Evolutionary conservation across 2,329 filamentous ascomycete genomes (phyloP).

Genomic region (Hyphodiscus sp.): DNA sequence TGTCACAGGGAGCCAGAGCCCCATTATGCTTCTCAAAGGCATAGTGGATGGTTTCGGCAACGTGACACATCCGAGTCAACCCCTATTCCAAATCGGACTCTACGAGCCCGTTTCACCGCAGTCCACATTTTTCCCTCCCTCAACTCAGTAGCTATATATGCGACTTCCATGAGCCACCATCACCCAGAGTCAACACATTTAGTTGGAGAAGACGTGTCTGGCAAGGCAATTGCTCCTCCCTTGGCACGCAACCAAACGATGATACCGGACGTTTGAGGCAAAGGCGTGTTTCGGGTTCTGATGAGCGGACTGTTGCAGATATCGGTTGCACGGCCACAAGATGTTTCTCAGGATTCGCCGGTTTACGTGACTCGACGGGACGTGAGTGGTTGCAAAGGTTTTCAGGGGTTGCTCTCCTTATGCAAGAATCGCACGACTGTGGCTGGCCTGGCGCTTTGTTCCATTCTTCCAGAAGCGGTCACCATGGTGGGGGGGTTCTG

Average conservation of each 20-base stretch:
- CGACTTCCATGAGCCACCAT: no score
- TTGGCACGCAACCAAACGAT: no score
- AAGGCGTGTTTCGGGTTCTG: neutral
- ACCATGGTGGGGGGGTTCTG: neutral
- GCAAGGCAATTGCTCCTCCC: no score
- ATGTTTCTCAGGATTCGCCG: neutral
- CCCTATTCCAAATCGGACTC: neutral
- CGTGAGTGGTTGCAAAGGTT: neutral
- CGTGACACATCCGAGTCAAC: neutral
- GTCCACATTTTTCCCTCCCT: no score
- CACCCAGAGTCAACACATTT: no score
- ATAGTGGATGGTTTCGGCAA: no score
- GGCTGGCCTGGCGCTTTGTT: neutral
- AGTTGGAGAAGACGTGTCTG: neutral
- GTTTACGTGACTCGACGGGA: neutral
- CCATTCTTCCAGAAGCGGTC: neutral
- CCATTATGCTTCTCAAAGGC: neutral
- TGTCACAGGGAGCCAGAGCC: neutral
- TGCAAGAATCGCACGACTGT: neutral
- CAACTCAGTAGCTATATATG: no score
- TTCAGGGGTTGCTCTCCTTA: neutral
- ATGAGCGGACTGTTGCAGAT: slow-evolving; percentile 4
- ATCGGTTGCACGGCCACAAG: neutral
- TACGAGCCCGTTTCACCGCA: neutral
- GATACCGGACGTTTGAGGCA: neutral